Base-by-base conservation (phyloP, 495 filamentous ascomycete species). In the Daldinia bambusicola region DNA sequence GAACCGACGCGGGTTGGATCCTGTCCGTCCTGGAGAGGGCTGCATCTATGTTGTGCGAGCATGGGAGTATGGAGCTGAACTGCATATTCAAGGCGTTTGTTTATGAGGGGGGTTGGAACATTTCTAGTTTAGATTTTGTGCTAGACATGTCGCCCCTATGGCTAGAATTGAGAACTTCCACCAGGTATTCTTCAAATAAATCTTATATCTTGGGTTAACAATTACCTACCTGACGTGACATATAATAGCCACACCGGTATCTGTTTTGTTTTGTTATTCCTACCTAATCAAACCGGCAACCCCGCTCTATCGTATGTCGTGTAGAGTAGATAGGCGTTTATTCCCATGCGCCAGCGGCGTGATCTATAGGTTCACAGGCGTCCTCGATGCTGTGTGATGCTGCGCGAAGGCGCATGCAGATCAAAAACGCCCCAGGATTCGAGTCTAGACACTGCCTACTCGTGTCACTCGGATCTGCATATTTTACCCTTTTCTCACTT, bases 71-170 rank as follows among this genome's bases (percentile, higher is more conserved):
- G 60, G 69, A 52, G 61, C 52, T 61, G 69, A 57, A 68, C 48
- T 65, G 63, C 69, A 72, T 72, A 64, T 64, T 55, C 34, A 63
- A 40, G 69, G 64, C 60, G 63, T 72, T 64, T 38, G 32, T 32
- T 0, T 34, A 58, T 14, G 18, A 48, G 37, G n/a, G 48, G 12
- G 22, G 48, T 6, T 13, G 9, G 48, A 31, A 13, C 10, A 34
- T 52, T 38, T 43, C 16, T 16, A 45, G 40, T 8, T 8, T 8
- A 32, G 40, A 34, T 31, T 22, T 26, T 26, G 20, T 22, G 26
- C 20, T 53, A 55, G 52, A 57, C 43, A 59, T 32, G 40, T 48
- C 18, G 18, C 43, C 43, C 43, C 18, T 48, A 48, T 48, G 18
- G 43, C 43, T 48, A 48, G 43, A 48, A 48, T 20, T 48, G 9